Base-by-base conservation (phyloP, 352 stramenopile genomes). In the Elongisporangium undulatum region DNA sequence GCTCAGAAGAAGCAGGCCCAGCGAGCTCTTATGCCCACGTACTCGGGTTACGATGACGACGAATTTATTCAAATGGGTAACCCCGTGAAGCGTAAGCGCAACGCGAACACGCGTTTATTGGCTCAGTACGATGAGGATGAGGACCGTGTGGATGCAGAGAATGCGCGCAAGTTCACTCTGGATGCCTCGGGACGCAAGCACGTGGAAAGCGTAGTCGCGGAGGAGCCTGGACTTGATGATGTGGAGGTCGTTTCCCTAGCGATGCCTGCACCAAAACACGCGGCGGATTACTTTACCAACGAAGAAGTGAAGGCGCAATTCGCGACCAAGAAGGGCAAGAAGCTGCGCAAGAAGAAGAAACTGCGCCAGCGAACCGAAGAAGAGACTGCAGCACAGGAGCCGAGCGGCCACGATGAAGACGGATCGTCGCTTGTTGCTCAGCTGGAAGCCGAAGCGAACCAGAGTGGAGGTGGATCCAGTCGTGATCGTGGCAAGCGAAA, bases 31-130 rank as follows among this genome's bases (percentile, higher is more conserved):
- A 80, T 92, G 67, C 87, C 88, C 0, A 81, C 95, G 52, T 99
- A 99, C 78, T 86, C 87, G 12, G 97, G 90, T 0, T 97, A 94
- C 64, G 97, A 99, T 69, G 96, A 99, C 71, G 95, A 98, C 61
- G 97, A 99, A 72, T 99, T 99, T 70, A 80, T 98, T 61, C 78
- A 92, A 58, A 74, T 92, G 60, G 75, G 82, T n/a, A 65, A 63
- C 7, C 49, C 49, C 12, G 50, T 38, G 20, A 45, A 56, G 17
- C 39, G 59, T 9, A 79, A 80, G 59, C 69, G 67, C 45, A 76
- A 68, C 49, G 81, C 78, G 51, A 69, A 49, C 19, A 67, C 62
- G 59, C 80, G 78, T 22, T 55, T 97, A 23, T 53, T 97, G 41
- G 73, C 81, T 0, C 90, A 97, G n/a, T 97, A 97, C 63, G 89